Evolutionary conservation across 805 yeast genomes (phyloP), one percentile per base, ranked within the genome.

Genomic region (Yarrowia sp.): DNA sequence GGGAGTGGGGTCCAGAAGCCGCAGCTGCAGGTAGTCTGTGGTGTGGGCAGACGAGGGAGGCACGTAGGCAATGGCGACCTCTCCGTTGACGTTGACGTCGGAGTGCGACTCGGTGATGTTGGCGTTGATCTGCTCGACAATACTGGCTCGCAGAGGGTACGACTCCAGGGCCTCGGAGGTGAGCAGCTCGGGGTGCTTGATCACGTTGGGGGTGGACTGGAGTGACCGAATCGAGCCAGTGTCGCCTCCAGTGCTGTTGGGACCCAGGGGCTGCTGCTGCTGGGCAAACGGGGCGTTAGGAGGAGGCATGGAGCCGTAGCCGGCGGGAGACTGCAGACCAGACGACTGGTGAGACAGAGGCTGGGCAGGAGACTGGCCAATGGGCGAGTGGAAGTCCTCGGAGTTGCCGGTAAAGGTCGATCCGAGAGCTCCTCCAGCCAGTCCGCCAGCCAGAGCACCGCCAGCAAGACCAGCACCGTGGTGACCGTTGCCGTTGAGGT

Each of bases 121-220:
- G 5, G 92, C 97, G 75, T 87, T 88, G 71, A 91, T 82, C 12
- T 90, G 87, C 79, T 94, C 98, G n/a, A 95, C 93, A 71, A 92
- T 81, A 58, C 96, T 89, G 2, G 68, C 59, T 42, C 61, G 59
- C 32, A 65, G 41, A 36, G 93, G 87, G 73, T 89, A 91, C 72
- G 94, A 71, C 22, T 78, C 79, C 36, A 48, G 63, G 26, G 46
- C 70, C 5, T 71, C 45, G 3, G 52, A 55, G 3, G 41, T 48
- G 8, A 78, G 78, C 59, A 76, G 71, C 11, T 73, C 73, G 12
- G 79, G 79, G 70, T 73, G 76, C 49, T 53, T 50, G 52, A 65
- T 65, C 40, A 53, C 61, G 40, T 48, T 63, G 12, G 68, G 61
- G 15, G 72, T 52, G 42, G 76, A 63, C 65, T 70, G 68, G 49